These are phyloP conservation scores for Neonectria magnoliae DNA, from an alignment of 2,329 filamentous ascomycete genomes.

Conservation along the genomic window DNA sequence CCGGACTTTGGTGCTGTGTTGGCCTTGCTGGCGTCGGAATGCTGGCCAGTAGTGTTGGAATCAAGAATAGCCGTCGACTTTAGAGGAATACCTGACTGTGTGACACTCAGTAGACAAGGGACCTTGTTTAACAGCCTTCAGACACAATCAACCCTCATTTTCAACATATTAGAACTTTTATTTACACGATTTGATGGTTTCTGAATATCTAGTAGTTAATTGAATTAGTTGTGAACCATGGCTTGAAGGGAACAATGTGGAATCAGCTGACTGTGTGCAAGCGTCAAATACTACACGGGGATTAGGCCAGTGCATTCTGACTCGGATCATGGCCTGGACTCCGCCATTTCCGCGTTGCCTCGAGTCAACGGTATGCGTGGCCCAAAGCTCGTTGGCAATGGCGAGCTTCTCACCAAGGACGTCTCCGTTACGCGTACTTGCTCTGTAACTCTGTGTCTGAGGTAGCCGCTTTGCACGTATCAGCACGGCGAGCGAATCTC, in stretches of 20 bases:
- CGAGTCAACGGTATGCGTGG: constrained; percentile 4
- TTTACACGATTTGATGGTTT: too few species aligned
- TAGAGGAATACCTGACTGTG: too few species aligned
- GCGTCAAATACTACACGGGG: constrained; percentile 8
- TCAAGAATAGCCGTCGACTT: constrained; percentile 1
- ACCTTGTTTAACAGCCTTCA: too few species aligned
- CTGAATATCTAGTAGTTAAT: too few species aligned
- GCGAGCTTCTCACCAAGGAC: constrained; percentile 9
- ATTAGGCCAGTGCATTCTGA: constrained; percentile 17
- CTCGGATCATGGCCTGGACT: not conserved
- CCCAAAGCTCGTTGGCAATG: constrained; percentile 7
- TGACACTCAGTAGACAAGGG: too few species aligned
- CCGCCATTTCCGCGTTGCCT: not conserved
- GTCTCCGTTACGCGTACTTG: not conserved
- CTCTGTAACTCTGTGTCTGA: too few species aligned
- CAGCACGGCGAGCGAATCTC: too few species aligned
- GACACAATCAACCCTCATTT: too few species aligned
- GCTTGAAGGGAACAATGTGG: not conserved
- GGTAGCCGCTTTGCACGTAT: too few species aligned
- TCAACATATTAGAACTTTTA: too few species aligned
- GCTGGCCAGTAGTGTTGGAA: constrained; percentile 14
- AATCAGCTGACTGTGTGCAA: too few species aligned
- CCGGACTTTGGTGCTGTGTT: constrained; percentile 22
- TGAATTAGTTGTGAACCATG: too few species aligned
- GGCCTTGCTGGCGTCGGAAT: constrained; percentile 13